A percentile compares a stretch with the other conserved stretches of the same genome.
Evolutionary conservation across 2,329 filamentous ascomycete species (phyloP).

Genomic region (Penicillium sp.): DNA sequence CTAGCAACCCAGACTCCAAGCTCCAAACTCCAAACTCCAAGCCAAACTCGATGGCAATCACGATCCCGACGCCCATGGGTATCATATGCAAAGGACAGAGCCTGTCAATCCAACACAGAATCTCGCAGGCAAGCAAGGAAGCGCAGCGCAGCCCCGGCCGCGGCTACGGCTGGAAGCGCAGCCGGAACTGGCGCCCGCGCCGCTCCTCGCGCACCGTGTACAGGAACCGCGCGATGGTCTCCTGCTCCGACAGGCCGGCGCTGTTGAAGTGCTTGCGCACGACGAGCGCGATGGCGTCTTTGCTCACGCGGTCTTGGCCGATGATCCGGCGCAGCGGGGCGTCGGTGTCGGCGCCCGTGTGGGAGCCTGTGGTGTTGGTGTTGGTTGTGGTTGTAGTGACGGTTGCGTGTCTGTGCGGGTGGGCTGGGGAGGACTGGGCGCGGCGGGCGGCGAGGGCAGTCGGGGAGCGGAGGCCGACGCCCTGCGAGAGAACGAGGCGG

Average conservation of each 20-base stretch:
- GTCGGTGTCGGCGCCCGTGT: slow-evolving; percentile 13
- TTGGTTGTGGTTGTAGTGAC: slow-evolving; percentile 5
- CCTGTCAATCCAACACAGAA: too few species aligned
- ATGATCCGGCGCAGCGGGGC: slow-evolving; percentile 28
- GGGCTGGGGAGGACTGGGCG: slow-evolving; percentile 22
- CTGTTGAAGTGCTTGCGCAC: slow-evolving; percentile 51
- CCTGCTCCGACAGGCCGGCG: slow-evolving; percentile 46
- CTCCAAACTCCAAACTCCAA: too few species aligned
- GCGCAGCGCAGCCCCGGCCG: too few species aligned
- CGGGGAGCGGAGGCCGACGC: slow-evolving; percentile 46
- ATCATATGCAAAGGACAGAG: too few species aligned
- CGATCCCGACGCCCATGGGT: slow-evolving; percentile 18
- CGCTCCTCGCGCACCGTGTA: slow-evolving; percentile 50
- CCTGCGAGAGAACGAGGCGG: slow-evolving; percentile 46
- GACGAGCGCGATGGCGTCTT: slow-evolving; percentile 42
- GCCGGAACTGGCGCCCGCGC: slow-evolving; percentile 40
- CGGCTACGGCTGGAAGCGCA: slow-evolving; percentile 44
- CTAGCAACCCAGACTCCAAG: too few species aligned
- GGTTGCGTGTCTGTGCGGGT: slow-evolving; percentile 8
- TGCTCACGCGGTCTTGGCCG: slow-evolving; percentile 41
- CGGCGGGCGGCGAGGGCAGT: slow-evolving; percentile 44
- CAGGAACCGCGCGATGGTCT: slow-evolving; percentile 48
- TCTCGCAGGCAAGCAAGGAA: slow-evolving; percentile 1
- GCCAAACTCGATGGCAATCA: too few species aligned
- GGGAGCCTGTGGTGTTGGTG: neutral